Evolutionary conservation across 1,139 yeast genomes (phyloP), one percentile per base, ranked within the genome.

Genomic region (Blastobotrys apis): DNA sequence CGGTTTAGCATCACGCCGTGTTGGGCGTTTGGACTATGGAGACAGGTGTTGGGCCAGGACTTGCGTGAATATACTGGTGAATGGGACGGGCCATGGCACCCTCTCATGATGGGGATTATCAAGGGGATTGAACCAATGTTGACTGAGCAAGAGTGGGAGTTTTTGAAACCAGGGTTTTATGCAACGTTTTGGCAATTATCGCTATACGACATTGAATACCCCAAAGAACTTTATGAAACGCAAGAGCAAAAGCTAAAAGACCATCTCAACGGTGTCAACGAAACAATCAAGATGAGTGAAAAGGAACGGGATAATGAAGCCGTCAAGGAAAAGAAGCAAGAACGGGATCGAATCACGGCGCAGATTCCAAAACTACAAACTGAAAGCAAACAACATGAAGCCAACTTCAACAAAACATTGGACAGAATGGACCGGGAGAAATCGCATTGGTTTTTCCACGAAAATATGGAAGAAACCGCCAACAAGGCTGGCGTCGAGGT

Each of bases 1-100:
- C 65, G 70, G 1, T 83, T 73, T 55, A 71, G 74, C 2, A 72
- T 88, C 3, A 72, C 79, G 2, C 69, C 80, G 0, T 72, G 74
- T 29, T 84, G 92, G 86, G 81, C 82, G 0, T 87, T 84, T 64
- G 87, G 83, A 49, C 58, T 87, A 1, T 86, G 95, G 95, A 74
- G 97, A 57, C 70, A 72, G 20, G 60, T 61, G 37, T 60, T 75
- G 38, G 58, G 65, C 5, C 59, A 61, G 9, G 60, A 58, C n/a
- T 51, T 67, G 21, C 53, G 65, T 33, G 55, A 55, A 33, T 53
- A 49, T 32, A 56, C 52, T 20, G n/a, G 20, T 3, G 37, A 41
- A 10, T 31, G 36, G 15, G 45, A 31, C 42, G 21, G 34, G 27
- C 41, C 43, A 5, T 57, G 65, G 63, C 58, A 50, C 44, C 59